Evolutionary conservation across 179 eudicot species (phyloP).

Genomic region (Sideroxylon spinosum): DNA sequence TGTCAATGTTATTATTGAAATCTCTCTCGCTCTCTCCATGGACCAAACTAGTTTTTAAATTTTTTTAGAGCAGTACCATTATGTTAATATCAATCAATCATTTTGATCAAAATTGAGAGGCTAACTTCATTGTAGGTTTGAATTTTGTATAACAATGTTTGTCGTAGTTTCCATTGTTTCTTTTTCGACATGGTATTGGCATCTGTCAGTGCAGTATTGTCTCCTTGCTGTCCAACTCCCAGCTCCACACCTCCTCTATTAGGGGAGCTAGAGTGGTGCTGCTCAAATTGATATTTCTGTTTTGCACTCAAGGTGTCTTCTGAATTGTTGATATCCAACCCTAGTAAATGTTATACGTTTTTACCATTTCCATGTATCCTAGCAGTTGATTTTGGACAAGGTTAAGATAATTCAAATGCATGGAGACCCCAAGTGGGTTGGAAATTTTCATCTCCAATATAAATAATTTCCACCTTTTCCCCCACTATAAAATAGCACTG

Average conservation of each 20-base stretch:
- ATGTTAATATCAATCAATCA: not conserved
- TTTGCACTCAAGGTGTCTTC: not conserved
- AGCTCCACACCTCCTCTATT: not conserved
- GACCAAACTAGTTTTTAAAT: not conserved
- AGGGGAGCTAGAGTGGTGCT: not conserved
- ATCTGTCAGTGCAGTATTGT: not conserved
- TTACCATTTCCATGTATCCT: not conserved
- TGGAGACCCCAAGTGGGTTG: not conserved
- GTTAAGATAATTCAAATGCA: conserved; percentile 2
- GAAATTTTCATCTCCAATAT: conserved; percentile 6
- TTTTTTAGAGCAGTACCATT: not conserved
- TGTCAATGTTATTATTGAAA: too few species aligned
- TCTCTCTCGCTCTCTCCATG: not conserved
- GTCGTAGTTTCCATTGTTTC: not conserved
- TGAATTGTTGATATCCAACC: not conserved
- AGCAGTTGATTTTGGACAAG: not conserved
- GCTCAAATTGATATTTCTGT: not conserved
- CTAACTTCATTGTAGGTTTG: not conserved
- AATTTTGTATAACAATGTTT: not conserved
- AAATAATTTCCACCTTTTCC: not conserved
- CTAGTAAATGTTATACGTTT: conserved; percentile 6
- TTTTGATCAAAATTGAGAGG: not conserved
- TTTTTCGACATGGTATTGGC: not conserved
- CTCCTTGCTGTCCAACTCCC: not conserved
- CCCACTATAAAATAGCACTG: conserved; percentile 3